These are phyloP conservation scores for Evansstolkia leycettana DNA, from an alignment of 495 filamentous ascomycete species.

Conservation along the genomic window DNA sequence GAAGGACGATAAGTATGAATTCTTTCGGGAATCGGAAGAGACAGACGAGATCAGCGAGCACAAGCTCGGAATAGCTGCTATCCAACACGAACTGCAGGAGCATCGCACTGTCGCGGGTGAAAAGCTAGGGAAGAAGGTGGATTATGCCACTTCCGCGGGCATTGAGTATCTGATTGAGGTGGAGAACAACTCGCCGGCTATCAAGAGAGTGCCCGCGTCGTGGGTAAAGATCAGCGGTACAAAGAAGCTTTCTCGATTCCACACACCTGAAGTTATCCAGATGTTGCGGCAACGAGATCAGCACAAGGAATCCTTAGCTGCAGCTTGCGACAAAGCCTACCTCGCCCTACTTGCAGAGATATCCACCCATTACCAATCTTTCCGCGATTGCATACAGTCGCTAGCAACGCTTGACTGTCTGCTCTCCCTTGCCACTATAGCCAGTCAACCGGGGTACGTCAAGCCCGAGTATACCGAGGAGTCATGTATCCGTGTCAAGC, in stretches of 20 bases:
- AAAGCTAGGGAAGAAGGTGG: conserved; percentile 56
- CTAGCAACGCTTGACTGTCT: conserved; percentile 87
- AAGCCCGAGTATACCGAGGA: conserved; percentile 71
- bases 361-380: conserved; percentile 67
- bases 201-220: conserved; percentile 80
- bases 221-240: conserved; percentile 93
- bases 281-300: conserved; percentile 85
- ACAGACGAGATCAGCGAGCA: conserved; percentile 74
- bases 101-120: conserved; percentile 60
- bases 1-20: conserved; percentile 82
- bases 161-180: conserved; percentile 95
- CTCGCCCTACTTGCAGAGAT: conserved; percentile 54
- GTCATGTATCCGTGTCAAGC: conserved; percentile 55
- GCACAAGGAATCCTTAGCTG: conserved; percentile 83
- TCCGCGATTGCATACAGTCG: conserved; percentile 78
- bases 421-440: conserved; percentile 72
- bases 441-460: conserved; percentile 74
- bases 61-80: conserved; percentile 82
- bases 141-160: conserved; percentile 69
- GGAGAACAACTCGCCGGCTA: conserved; percentile 51
- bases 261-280: conserved; percentile 78
- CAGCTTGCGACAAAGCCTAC: conserved; percentile 87
- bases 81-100: conserved; percentile 74
- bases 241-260: conserved; percentile 84
- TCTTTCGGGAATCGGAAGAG: conserved; percentile 81